These are phyloP conservation scores for Filosporella fistucella DNA, from an alignment of 495 filamentous ascomycete species.

Conservation along the genomic window DNA sequence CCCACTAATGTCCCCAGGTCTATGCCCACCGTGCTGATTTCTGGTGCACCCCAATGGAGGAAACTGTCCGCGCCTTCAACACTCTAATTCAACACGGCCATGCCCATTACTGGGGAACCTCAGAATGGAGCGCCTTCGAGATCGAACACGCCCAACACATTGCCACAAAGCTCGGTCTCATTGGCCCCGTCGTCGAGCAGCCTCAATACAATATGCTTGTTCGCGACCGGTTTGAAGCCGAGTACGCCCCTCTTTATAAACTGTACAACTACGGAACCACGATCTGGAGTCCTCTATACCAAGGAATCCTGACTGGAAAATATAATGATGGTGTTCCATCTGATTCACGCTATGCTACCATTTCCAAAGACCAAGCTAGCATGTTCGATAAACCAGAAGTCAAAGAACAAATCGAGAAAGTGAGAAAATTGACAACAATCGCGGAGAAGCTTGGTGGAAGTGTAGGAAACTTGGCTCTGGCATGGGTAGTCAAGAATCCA, in stretches of 20 bases:
- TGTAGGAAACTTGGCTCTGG: slow-evolving; percentile 56
- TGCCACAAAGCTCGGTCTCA: slow-evolving; percentile 12
- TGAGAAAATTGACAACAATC: slow-evolving; percentile 47
- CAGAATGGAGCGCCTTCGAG: slow-evolving; percentile 50
- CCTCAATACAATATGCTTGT: slow-evolving; percentile 77
- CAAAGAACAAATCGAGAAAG: slow-evolving; percentile 37
- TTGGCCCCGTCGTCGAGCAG: slow-evolving; percentile 51
- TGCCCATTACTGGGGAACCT: slow-evolving; percentile 47
- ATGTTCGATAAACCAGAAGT: slow-evolving; percentile 19
- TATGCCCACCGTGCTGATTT: slow-evolving; percentile 74
- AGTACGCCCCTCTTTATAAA: slow-evolving; percentile 61
- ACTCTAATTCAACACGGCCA: slow-evolving; percentile 49
- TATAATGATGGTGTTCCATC: slow-evolving; percentile 68
- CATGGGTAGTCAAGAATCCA: slow-evolving; percentile 74
- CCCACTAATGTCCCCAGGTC: too few relatives aligned
- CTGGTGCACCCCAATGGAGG: slow-evolving; percentile 69
- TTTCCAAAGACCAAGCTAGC: slow-evolving; percentile 2
- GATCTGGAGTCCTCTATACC: slow-evolving; percentile 65
- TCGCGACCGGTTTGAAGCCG: slow-evolving; percentile 42
- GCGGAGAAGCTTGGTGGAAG: slow-evolving; percentile 64
- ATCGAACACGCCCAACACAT: slow-evolving; percentile 56
- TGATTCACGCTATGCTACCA: slow-evolving; percentile 43
- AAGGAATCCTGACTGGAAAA: slow-evolving; percentile 73
- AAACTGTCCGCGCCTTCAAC: slow-evolving; percentile 72
- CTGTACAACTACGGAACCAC: slow-evolving; percentile 64